Conservation (phyloP, 306 rosid species). For the Herpetospermum pedunculosum region DNA sequence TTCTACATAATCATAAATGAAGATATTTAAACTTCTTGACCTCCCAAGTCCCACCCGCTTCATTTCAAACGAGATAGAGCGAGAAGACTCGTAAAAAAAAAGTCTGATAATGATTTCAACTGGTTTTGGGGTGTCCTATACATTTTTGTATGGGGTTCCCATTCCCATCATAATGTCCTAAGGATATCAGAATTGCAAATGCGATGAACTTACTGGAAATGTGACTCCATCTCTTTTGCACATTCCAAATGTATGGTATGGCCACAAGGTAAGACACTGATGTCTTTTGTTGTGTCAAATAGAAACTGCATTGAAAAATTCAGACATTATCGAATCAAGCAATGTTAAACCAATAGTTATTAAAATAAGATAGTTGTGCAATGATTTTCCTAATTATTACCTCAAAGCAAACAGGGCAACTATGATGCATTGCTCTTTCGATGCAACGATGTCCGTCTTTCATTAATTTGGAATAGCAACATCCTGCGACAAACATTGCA, state of each 20-base stretch:
- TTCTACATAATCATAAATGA: background rate
- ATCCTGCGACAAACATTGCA: constrained; percentile 27
- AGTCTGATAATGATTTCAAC: background rate
- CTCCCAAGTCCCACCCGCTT: background rate
- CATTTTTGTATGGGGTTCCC: background rate
- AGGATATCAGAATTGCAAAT: background rate
- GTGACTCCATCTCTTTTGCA: constrained; percentile 43
- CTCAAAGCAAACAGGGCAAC: constrained; percentile 86
- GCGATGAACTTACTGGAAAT: constrained; percentile 34
- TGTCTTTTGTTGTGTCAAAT: constrained; percentile 50
- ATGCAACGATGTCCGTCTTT: constrained; percentile 56
- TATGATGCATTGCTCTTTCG: constrained; percentile 77
- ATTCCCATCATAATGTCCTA: background rate
- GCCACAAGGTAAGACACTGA: constrained; percentile 60
- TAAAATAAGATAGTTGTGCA: background rate
- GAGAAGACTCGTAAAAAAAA: background rate
- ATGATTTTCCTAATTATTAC: constrained; percentile 20
- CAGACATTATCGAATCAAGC: background rate
- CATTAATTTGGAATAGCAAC: constrained; percentile 58
- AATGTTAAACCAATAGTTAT: background rate
- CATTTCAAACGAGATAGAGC: background rate
- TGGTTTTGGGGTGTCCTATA: background rate
- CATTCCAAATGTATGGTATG: constrained; percentile 60
- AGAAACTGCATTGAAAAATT: constrained; percentile 41
- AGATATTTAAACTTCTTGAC: background rate